phyloP scores from a whole-genome alignment of 2,329 filamentous ascomycete species.

The Neofusicoccum cordaticola region DNA sequence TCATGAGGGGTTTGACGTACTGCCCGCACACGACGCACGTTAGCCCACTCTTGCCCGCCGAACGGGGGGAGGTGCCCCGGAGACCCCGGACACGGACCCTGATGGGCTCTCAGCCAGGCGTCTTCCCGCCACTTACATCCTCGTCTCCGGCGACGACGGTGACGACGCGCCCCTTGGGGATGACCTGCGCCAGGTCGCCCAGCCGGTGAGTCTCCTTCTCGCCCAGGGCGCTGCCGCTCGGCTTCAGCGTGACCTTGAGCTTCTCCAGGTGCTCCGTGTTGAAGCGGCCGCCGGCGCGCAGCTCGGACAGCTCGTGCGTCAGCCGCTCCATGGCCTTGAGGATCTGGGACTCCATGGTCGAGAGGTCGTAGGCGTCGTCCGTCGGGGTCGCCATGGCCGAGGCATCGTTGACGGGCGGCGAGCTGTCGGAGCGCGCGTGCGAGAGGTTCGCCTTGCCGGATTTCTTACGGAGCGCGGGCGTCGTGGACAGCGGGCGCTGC shows the following conservation, averaged over 20 bases:
- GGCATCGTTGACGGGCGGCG: constrained; percentile 28
- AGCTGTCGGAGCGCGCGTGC: constrained; percentile 33
- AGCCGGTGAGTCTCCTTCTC: constrained; percentile 48
- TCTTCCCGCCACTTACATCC: constrained; percentile 47
- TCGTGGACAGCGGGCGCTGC: constrained; percentile 41
- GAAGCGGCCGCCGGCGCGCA: constrained; percentile 61
- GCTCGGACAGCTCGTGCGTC: constrained; percentile 60
- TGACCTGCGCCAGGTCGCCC: constrained; percentile 64
- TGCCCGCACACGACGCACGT: constrained; percentile 23
- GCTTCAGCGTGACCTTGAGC: constrained; percentile 51
- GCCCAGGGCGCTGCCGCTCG: constrained; percentile 37
- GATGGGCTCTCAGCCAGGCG: too few relatives aligned
- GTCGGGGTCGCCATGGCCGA: constrained; percentile 30
- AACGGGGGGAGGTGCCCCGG: too few relatives aligned
- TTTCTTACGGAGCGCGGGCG: constrained; percentile 48
- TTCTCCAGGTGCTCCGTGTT: constrained; percentile 61
- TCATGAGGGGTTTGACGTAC: constrained; percentile 55
- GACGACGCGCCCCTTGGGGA: constrained; percentile 61
- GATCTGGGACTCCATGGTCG: constrained; percentile 56
- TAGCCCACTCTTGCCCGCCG: too few relatives aligned
- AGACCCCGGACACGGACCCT: too few relatives aligned
- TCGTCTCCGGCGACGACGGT: constrained; percentile 64
- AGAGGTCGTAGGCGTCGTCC: constrained; percentile 62
- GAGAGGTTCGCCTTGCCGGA: constrained; percentile 50
- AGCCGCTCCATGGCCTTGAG: constrained; percentile 54